phyloP scores from a whole-genome alignment of 306 rosid genomes.

The Corylus heterophylla region DNA sequence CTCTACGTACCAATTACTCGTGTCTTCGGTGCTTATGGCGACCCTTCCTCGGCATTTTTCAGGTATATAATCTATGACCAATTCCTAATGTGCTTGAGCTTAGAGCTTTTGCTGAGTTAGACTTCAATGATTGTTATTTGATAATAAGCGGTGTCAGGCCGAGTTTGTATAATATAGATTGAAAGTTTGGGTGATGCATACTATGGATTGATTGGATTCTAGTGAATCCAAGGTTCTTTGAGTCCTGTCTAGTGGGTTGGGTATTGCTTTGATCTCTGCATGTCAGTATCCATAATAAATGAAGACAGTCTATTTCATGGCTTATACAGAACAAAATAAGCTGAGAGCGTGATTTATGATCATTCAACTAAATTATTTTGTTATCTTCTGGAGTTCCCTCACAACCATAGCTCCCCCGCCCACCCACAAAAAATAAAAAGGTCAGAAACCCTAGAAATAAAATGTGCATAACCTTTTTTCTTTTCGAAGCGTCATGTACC shows the following conservation, averaged over 20 bases:
- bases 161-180: background rate
- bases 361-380: background rate
- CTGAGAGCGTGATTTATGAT: background rate
- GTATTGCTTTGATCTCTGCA: background rate
- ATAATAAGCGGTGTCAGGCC: background rate
- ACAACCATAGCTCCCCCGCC: background rate
- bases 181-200: background rate
- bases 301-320: background rate
- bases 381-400: background rate
- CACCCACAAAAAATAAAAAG: background rate
- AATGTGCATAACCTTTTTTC: too few relatives aligned
- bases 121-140: background rate
- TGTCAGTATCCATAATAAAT: background rate
- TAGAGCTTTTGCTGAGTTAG: background rate
- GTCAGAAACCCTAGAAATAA: background rate
- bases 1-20: slow-evolving; percentile 66
- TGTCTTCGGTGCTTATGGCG: slow-evolving; percentile 85
- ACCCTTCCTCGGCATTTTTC: slow-evolving; percentile 82
- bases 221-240: background rate
- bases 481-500: background rate
- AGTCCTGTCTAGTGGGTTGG: background rate
- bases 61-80: slow-evolving; percentile 42
- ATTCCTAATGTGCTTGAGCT: background rate
- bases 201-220: background rate
- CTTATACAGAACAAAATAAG: background rate